phyloP scores from a whole-genome alignment of 768 basidiomycete species.

The Lactarius vividus region DNA sequence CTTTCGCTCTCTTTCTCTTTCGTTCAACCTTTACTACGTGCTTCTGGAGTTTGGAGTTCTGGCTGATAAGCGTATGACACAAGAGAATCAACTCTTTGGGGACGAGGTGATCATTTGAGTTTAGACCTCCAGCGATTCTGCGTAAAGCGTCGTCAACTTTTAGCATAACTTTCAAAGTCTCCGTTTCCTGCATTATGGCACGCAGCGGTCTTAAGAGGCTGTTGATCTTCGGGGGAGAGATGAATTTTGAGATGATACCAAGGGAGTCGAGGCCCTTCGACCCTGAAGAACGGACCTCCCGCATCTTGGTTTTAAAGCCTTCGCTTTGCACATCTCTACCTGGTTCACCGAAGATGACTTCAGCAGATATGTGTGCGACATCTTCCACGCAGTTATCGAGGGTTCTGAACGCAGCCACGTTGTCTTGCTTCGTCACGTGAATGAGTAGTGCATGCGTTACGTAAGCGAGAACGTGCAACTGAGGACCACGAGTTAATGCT shows the following conservation, averaged over 20 bases:
- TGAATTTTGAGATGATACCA: conserved; percentile 70
- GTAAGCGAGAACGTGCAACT: conserved; percentile 88
- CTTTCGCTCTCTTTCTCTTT: conserved; percentile 38
- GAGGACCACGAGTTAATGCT: conserved; percentile 87
- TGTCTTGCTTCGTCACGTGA: conserved; percentile 68
- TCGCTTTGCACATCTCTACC: conserved; percentile 84
- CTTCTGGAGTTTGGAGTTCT: conserved; percentile 85
- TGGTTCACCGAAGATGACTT: conserved; percentile 93
- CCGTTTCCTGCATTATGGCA: conserved; percentile 83
- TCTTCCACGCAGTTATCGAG: conserved; percentile 79
- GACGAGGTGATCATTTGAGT: conserved; percentile 70
- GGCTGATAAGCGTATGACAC: conserved; percentile 86
- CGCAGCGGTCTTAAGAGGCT: conserved; percentile 74
- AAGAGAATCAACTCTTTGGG: conserved; percentile 72
- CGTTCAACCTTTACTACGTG: conserved; percentile 44
- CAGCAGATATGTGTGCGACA: conserved; percentile 75
- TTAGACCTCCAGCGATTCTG: conserved; percentile 79
- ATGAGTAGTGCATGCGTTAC: conserved; percentile 77
- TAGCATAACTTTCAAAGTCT: conserved; percentile 72
- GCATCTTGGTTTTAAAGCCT: conserved; percentile 92
- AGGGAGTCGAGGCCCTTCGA: conserved; percentile 88
- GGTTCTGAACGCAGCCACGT: conserved; percentile 50
- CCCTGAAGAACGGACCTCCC: conserved; percentile 81
- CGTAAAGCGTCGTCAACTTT: conserved; percentile 87
- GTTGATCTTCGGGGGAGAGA: conserved; percentile 75